phyloP scores from a whole-genome alignment of 257 asterid species.

The Solanum virginianum region DNA sequence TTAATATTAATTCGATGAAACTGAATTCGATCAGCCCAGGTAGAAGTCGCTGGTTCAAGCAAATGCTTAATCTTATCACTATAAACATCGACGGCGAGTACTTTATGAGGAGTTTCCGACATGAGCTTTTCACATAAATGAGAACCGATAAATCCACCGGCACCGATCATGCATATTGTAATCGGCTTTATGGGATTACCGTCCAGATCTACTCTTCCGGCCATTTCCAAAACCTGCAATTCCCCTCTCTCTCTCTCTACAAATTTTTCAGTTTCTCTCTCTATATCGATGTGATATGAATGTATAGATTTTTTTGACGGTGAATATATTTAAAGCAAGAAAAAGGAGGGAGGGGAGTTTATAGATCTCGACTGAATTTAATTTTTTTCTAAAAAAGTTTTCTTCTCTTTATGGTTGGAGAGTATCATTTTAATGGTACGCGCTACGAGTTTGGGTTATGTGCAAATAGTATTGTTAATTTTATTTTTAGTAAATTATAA shows the following conservation, averaged over 20 bases:
- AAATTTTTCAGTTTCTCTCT: background rate
- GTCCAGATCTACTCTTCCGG: conserved; percentile 87
- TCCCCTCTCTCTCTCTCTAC: background rate
- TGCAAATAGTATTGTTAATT: too few relatives aligned
- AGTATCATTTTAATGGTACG: background rate
- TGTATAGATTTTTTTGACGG: background rate
- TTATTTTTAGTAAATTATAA: background rate
- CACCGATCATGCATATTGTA: conserved; percentile 90
- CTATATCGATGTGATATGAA: background rate
- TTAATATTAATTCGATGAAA: conserved; percentile 88
- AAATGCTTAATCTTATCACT: conserved; percentile 81
- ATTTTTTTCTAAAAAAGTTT: background rate
- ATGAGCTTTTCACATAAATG: conserved; percentile 89
- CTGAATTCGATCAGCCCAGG: conserved; percentile 71
- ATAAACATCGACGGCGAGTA: conserved; percentile 78
- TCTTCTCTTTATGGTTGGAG: background rate
- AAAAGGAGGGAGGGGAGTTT: conserved; percentile 23
- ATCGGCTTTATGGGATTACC: conserved; percentile 61
- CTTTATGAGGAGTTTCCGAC: conserved; percentile 69
- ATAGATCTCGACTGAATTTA: conserved; percentile 7
- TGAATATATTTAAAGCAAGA: conserved; percentile 42
- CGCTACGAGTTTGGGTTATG: background rate
- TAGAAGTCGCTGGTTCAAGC: conserved; percentile 46
- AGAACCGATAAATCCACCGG: conserved; percentile 96
- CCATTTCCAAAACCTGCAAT: conserved; percentile 21